Evolutionary conservation across 768 basidiomycete species (phyloP).

Genomic region (Pleurotus eryngii): DNA sequence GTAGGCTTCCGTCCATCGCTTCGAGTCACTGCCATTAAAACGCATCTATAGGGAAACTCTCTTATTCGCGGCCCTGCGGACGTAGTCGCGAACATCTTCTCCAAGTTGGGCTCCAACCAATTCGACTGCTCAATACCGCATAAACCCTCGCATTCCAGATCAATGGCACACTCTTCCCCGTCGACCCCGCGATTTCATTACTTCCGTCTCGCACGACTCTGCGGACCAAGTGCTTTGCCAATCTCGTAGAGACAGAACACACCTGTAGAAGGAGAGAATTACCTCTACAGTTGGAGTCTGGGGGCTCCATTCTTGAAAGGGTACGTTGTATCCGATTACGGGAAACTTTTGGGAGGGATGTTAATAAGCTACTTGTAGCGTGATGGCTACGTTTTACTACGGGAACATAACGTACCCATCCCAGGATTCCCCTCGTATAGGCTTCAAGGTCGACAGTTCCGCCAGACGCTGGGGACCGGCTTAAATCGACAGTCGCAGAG

Average conservation of each 20-base stretch:
- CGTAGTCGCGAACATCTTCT: constrained; percentile 47
- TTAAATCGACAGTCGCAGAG: constrained; percentile 30
- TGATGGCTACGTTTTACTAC: constrained; percentile 65
- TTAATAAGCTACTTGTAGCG: constrained; percentile 34
- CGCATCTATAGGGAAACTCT: constrained; percentile 58
- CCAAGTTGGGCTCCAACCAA: constrained; percentile 30
- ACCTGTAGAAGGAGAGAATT: constrained; percentile 49
- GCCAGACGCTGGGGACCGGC: constrained; percentile 38
- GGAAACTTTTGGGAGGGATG: neutral
- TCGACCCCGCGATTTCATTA: constrained; percentile 71
- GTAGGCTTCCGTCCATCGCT: constrained; percentile 31
- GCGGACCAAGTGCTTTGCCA: constrained; percentile 47
- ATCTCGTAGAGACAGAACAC: constrained; percentile 62
- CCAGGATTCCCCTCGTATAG: constrained; percentile 63
- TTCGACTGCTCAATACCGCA: constrained; percentile 64
- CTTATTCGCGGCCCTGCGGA: constrained; percentile 73
- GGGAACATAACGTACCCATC: constrained; percentile 71
- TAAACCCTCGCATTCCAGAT: constrained; percentile 64
- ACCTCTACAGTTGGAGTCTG: constrained; percentile 74
- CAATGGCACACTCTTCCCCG: constrained; percentile 63
- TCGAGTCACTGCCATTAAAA: neutral
- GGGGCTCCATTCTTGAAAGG: constrained; percentile 76
- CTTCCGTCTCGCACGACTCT: constrained; percentile 34
- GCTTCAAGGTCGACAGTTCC: constrained; percentile 73
- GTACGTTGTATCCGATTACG: constrained; percentile 29